Base-by-base conservation (phyloP, 768 basidiomycete genomes). In the Suillus tomentosus region DNA sequence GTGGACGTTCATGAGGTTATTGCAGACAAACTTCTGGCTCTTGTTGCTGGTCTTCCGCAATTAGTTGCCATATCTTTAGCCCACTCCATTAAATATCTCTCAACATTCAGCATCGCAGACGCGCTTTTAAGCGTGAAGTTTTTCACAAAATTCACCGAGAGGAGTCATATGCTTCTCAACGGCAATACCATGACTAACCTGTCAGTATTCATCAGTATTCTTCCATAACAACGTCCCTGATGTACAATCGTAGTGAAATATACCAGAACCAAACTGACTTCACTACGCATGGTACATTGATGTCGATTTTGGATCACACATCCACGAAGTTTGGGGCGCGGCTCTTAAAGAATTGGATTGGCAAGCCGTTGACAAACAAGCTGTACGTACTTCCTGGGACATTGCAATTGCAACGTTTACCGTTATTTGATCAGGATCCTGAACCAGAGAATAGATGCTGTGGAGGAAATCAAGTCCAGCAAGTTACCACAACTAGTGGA, bases 251-350 rank as follows among this genome's bases (percentile, higher is more conserved):
- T 65, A 87, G 87, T 51, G 96, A 99, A 75, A 87, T 99, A n/a
- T 96, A 93, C 73, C 85, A 87, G 40, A 99, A 98, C 69, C 90
- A 92, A 71, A 94, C 93, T 0, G 90, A 97, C 72, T 84, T 84
- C 62, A 86, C 84, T 13, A 79, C 83, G 22, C 83, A 78, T 63
- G 96, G 95, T 5, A 91, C 93, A 58, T 78, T 99, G 54, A 79
- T 97, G 66, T 91, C 89, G 85, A 82, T 96, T 8, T 80, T 99
- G 60, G 92, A 98, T 78, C 85, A 85, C 64, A 96, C 95, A 39
- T 85, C 86, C 67, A 98, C 96, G 3, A 87, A 85, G 67, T 97
- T 97, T 81, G 96, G 96, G 14, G 86, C 91, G 22, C 82, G 96
- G 61, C 76, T 93, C 69, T 80, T 99, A 62, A 85, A 87, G 65